A percentile compares a stretch with the other conserved stretches of the same genome.
Evolutionary conservation across 2,329 filamentous ascomycete species (phyloP).

Genomic region (Berkeleyomyces basicola): DNA sequence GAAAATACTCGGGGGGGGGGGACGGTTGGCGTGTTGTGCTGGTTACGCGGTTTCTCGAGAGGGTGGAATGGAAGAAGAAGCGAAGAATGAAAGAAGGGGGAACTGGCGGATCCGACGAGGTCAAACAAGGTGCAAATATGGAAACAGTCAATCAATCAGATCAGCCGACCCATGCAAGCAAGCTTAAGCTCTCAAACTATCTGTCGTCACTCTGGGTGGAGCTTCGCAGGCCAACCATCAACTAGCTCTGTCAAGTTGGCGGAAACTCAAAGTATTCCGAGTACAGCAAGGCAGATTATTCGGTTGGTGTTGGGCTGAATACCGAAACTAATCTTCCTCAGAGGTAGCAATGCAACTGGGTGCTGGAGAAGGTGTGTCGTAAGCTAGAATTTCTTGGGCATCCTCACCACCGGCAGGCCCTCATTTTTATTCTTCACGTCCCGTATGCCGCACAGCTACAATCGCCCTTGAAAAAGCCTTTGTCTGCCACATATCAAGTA

Average conservation of each 20-base stretch:
- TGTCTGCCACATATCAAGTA: not conserved
- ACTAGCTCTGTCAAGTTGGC: not conserved
- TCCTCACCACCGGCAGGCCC: no score
- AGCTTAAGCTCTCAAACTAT: not conserved
- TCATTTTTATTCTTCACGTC: no score
- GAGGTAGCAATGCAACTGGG: no score
- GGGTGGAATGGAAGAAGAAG: not conserved
- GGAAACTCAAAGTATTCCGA: no score
- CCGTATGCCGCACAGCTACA: not conserved
- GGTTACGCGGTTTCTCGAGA: not conserved
- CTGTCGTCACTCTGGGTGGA: no score
- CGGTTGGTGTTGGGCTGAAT: no score
- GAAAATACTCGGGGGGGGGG: not conserved
- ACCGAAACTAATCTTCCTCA: no score
- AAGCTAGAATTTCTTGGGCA: no score
- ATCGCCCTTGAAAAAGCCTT: not conserved
- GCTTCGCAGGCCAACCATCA: not conserved
- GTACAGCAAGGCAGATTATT: no score
- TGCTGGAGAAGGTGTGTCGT: no score
- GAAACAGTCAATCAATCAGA: not conserved
- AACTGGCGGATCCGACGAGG: not conserved
- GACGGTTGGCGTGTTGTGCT: not conserved
- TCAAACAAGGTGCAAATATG: not conserved
- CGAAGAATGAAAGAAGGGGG: not conserved
- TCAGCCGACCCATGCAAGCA: not conserved